Base-by-base conservation (phyloP, 2,329 filamentous ascomycete genomes). In the Arthroderma sp. region DNA sequence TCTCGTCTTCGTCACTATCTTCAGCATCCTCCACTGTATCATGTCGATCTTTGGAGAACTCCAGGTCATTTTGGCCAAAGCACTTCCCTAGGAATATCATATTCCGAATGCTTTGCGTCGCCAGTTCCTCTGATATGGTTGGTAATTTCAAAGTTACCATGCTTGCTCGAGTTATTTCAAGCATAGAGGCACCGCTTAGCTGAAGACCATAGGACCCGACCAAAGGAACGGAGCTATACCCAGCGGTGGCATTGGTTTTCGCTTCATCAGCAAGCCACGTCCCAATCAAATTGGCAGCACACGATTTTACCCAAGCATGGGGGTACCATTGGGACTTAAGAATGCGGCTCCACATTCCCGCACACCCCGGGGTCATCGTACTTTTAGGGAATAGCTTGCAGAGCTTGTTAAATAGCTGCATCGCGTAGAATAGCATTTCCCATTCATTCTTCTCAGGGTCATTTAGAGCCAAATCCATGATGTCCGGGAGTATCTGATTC, bases 221-320 rank as follows among this genome's bases (percentile, higher is more conserved):
- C 8, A 94, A 66, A 2, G 81, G 77, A 39, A 86, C 61, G 1
- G 67, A 69, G 29, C 64, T 64, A 46, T 78, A 67, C 7, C 72
- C 73, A 29, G 57, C 60, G 29, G 69, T 68, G 38, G 71, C 74
- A 55, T 75, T 78, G 6, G 74, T 74, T 48, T 74, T 73, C 22
- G 83, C 83, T 51, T 94, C 79, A 59, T 94, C 84, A 3, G 80
- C 76, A 53, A 95, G 79, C 62, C 85, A 91, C n/a, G 74, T 71
- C 39, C 81, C 81, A 36, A 88, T 67, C 11, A 96, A 69, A 48
- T 77, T 80, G 7, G 87, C 77, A 11, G 86, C 78, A 5, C 80
- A 80, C 41, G 86, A 73, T 60, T 91, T 89, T 47, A 95, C 80
- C 61, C 78, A 77, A 2, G 75, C 66, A 52, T 91, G 78, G 1